Evolutionary conservation across 768 basidiomycete genomes (phyloP).

Genomic region (Paxillus ammoniavirescens): DNA sequence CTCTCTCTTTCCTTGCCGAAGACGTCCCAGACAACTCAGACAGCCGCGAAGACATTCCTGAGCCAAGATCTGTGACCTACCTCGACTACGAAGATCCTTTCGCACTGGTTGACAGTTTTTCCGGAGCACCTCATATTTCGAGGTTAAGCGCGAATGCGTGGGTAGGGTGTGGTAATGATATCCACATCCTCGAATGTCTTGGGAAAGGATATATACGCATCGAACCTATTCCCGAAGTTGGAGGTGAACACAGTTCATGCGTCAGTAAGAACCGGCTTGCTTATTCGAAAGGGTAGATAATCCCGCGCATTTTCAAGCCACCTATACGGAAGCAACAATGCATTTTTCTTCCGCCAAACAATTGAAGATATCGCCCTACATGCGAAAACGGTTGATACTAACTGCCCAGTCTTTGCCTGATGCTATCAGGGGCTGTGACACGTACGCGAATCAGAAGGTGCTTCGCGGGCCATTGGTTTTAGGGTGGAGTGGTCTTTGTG

Average conservation of each 20-base stretch:
- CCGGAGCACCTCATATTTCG: slow-evolving; percentile 53
- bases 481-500: slow-evolving; percentile 42
- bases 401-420: slow-evolving; percentile 54
- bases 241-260: slow-evolving; percentile 26
- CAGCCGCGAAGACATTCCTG: slow-evolving; percentile 40
- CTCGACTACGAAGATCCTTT: slow-evolving; percentile 78
- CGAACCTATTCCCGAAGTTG: slow-evolving; percentile 40
- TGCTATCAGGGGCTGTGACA: slow-evolving; percentile 69
- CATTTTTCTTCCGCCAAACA: slow-evolving; percentile 42
- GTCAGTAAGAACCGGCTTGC: neutral
- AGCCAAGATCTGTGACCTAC: slow-evolving; percentile 67
- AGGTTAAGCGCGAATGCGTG: slow-evolving; percentile 63
- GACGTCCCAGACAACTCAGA: slow-evolving; percentile 13
- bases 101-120: slow-evolving; percentile 46
- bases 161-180: slow-evolving; percentile 73
- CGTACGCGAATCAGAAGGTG: slow-evolving; percentile 56
- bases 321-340: slow-evolving; percentile 52
- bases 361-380: slow-evolving; percentile 52
- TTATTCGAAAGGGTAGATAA: neutral
- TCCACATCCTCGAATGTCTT: slow-evolving; percentile 76
- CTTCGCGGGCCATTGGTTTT: slow-evolving; percentile 45
- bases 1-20: slow-evolving; percentile 15
- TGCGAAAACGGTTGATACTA: slow-evolving; percentile 50
- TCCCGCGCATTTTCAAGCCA: slow-evolving; percentile 43
- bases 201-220: slow-evolving; percentile 68